These are phyloP conservation scores for Cladobotryum protrusum DNA, from an alignment of 2,329 filamentous ascomycete species.

Conservation along the genomic window DNA sequence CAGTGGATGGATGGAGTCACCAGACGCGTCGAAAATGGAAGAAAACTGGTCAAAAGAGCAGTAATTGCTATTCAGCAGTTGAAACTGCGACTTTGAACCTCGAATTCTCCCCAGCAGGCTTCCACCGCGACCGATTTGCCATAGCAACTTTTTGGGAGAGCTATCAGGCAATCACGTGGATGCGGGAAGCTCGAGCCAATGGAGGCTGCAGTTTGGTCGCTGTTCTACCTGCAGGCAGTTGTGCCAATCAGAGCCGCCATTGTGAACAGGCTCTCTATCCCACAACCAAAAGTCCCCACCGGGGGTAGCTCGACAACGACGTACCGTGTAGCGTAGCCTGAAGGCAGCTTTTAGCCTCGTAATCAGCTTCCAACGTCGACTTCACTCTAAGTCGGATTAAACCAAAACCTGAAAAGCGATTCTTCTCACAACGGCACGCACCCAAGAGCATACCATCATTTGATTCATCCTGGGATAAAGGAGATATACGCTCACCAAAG, in stretches of 20 bases:
- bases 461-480: neutral
- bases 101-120: no score
- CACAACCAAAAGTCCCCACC: neutral
- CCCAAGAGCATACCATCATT: neutral
- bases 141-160: slow-evolving; percentile 17
- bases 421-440: neutral
- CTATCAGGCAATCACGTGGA: slow-evolving; percentile 21
- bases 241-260: slow-evolving; percentile 22
- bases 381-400: no score
- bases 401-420: neutral
- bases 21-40: neutral
- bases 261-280: neutral
- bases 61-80: no score
- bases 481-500: no score
- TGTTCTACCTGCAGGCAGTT: slow-evolving; percentile 11
- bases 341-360: slow-evolving; percentile 52
- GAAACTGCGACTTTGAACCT: neutral
- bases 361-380: slow-evolving; percentile 35
- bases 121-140: neutral
- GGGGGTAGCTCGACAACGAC: slow-evolving; percentile 7
- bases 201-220: no score
- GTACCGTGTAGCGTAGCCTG: slow-evolving; percentile 10
- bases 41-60: neutral
- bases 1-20: neutral
- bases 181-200: slow-evolving; percentile 5